Base-by-base conservation (phyloP, 768 basidiomycete species). In the Boletus subparvulus region DNA sequence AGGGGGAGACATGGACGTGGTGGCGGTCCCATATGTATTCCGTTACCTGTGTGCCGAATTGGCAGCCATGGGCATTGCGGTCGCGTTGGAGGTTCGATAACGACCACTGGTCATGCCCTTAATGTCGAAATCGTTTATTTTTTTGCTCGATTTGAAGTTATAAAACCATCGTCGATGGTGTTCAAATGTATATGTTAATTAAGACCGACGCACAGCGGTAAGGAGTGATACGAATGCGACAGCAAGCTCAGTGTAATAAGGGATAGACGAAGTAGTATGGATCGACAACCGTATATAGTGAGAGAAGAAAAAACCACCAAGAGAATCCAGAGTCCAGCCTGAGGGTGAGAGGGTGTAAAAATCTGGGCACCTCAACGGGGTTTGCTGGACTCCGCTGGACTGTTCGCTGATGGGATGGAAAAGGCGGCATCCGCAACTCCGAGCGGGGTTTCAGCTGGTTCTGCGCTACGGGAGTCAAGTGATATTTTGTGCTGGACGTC, bases 61-160 rank as follows among this genome's bases (percentile, higher is more conserved):
- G 63, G 95, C 95, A n/a, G 89, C 92, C 17, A 98, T 98, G 96
- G 96, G 97, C 45, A 98, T 99, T 65, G 85, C 89, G 36, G 82
- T 98, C 49, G 90, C 92, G 47, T 74, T 98, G 47, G 86, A 90
- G 68, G 83, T 95, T 50, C 81, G 72, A 49, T 91, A 43, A 4
- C 26, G 41, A 19, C 40, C 19, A n/a, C 33, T 47, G 9, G 13
- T 54, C 33, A 32, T 47, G 13, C 17, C 36, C 2, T 28, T 16
- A 28, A 32, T 36, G 16, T 19, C 10, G 19, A 52, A 37, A 32
- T 40, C 24, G 33, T 43, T 40, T n/a, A 40, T 26, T 26, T 41
- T 21, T 41, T 45, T 47, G 9, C 21, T 61, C 26, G 26, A 36
- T 37, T 28, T 28, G 17, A 12, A 17, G 16, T 50, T 40, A 35